Percentiles rank a stretch among this genome's conserved stretches.
These are phyloP conservation scores for Coelastrella sp. DNA, from an alignment of 139 green algal genomes.

Conservation along the genomic window DNA sequence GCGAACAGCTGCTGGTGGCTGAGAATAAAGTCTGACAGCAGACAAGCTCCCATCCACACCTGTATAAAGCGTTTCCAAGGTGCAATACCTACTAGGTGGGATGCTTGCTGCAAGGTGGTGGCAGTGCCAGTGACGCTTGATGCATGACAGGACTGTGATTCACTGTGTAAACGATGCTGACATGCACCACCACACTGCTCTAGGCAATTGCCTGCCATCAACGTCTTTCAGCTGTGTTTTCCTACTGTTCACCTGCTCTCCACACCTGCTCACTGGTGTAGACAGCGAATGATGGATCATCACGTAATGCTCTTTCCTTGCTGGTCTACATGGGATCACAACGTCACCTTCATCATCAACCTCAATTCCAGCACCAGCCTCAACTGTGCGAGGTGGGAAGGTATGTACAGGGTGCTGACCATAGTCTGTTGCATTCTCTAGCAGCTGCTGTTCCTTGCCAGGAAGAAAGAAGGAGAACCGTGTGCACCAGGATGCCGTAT, in stretches of 20 bases:
- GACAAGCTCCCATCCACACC: constrained; percentile 45
- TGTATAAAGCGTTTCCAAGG: neutral
- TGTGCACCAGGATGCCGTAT: constrained; percentile 17
- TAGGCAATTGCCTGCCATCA: too few relatives aligned
- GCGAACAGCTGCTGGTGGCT: neutral
- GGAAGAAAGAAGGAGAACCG: constrained; percentile 15
- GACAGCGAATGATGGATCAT: constrained; percentile 31
- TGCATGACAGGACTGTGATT: too few relatives aligned
- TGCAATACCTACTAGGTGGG: too few relatives aligned
- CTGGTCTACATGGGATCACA: neutral
- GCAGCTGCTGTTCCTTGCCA: neutral
- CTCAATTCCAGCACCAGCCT: neutral
- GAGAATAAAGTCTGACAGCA: constrained; percentile 38
- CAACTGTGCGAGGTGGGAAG: neutral
- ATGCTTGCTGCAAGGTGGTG: too few relatives aligned
- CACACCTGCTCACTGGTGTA: constrained; percentile 22
- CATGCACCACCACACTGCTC: too few relatives aligned
- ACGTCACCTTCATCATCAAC: constrained; percentile 27
- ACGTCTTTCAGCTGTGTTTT: too few relatives aligned
- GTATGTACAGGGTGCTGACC: neutral
- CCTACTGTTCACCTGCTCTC: constrained; percentile 27
- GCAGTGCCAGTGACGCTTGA: too few relatives aligned
- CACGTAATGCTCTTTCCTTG: neutral
- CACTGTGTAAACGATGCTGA: too few relatives aligned
- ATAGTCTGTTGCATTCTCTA: too few relatives aligned